Percentiles rank a stretch among this genome's conserved stretches.
Conservation (phyloP, 805 yeast genomes). For the Pichia exigua region DNA sequence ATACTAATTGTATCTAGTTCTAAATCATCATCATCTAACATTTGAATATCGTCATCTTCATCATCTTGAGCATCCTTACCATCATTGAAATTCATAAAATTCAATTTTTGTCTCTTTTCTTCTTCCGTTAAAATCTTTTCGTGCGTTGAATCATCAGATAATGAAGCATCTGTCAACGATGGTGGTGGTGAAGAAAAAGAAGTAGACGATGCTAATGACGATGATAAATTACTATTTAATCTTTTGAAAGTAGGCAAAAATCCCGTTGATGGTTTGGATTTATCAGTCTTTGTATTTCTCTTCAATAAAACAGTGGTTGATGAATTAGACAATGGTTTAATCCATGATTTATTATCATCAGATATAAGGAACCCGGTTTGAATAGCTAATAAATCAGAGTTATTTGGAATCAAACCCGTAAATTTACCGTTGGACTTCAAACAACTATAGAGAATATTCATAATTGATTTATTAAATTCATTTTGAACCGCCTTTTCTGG, state of each 20-base stretch:
- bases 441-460: slow-evolving; percentile 32
- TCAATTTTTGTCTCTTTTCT: slow-evolving; percentile 40
- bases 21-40: slow-evolving; percentile 20
- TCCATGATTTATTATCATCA: slow-evolving; percentile 41
- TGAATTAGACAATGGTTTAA: slow-evolving; percentile 35
- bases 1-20: slow-evolving; percentile 36
- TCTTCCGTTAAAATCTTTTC: slow-evolving; percentile 34
- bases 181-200: slow-evolving; percentile 21
- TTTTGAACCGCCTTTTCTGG: slow-evolving; percentile 40
- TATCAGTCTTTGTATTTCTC: slow-evolving; percentile 6
- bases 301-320: slow-evolving; percentile 17
- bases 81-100: slow-evolving; percentile 41
- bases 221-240: slow-evolving; percentile 6
- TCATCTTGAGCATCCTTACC: slow-evolving; percentile 7
- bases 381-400: slow-evolving; percentile 52
- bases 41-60: slow-evolving; percentile 15
- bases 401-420: slow-evolving; percentile 45
- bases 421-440: slow-evolving; percentile 40
- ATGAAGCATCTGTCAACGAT: slow-evolving; percentile 33
- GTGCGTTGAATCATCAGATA: slow-evolving; percentile 32
- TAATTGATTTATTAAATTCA: slow-evolving; percentile 39
- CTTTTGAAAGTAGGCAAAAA: slow-evolving; percentile 27
- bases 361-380: slow-evolving; percentile 53
- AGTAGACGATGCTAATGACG: no score
- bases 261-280: neutral